Evolutionary conservation across 164 flowering plant species (phyloP).

Genomic region (Pachysandra terminalis): DNA sequence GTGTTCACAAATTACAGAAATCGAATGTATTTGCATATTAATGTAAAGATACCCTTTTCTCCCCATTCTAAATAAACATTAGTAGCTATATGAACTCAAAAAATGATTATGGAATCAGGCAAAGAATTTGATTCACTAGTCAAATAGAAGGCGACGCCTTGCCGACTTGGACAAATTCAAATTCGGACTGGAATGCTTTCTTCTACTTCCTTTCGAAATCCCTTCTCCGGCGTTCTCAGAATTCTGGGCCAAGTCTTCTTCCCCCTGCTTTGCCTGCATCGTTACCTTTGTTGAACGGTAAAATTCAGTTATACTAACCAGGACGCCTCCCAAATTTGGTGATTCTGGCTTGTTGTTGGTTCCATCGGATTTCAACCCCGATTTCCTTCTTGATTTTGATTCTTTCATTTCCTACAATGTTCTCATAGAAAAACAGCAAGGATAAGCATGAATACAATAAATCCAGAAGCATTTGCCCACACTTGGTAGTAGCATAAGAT

Average conservation of each 20-base stretch:
- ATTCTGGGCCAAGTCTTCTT: constrained; percentile 22
- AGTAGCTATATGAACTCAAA: constrained; percentile 3
- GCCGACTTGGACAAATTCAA: constrained; percentile 58
- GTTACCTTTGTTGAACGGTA: constrained; percentile 52
- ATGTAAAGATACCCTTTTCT: neutral
- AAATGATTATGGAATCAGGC: too few species aligned
- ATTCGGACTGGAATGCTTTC: constrained; percentile 25
- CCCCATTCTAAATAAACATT: neutral
- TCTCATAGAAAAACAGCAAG: neutral
- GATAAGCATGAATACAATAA: neutral
- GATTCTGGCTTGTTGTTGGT: constrained; percentile 22
- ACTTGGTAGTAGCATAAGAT: neutral
- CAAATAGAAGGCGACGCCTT: constrained; percentile 70
- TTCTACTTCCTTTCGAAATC: constrained; percentile 24
- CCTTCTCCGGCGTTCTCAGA: constrained; percentile 14
- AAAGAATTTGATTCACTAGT: constrained; percentile 20
- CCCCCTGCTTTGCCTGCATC: constrained; percentile 27
- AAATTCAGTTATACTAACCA: constrained; percentile 66
- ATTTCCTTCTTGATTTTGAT: constrained; percentile 35
- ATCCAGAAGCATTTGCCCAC: neutral
- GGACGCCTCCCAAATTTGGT: constrained; percentile 41
- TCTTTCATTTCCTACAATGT: constrained; percentile 50
- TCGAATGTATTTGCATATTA: constrained; percentile 2
- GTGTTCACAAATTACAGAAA: neutral
- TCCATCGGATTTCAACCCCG: constrained; percentile 15